Percentiles rank a stretch among this genome's conserved stretches.
These are phyloP conservation scores for Calonectria hongkongensis DNA, from an alignment of 2,329 filamentous ascomycete genomes.

Conservation along the genomic window DNA sequence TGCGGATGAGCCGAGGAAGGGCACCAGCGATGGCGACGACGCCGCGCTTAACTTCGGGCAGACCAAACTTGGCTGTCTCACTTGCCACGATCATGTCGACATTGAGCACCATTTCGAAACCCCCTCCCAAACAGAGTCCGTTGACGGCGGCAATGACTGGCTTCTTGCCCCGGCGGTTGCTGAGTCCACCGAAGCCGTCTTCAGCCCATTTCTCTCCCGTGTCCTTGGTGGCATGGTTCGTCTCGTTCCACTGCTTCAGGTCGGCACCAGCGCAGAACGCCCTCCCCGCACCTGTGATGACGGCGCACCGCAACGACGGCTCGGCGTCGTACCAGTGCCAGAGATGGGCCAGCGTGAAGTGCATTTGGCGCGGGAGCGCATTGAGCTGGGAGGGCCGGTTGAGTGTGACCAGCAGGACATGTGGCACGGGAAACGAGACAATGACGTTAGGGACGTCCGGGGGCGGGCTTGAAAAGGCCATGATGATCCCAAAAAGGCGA, in stretches of 20 bases:
- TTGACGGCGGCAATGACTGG: constrained; percentile 85
- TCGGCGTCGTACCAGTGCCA: constrained; percentile 79
- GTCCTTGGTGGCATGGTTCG: constrained; percentile 57
- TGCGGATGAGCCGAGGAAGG: constrained; percentile 78
- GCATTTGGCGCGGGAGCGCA: constrained; percentile 69
- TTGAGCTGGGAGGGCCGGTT: constrained; percentile 76
- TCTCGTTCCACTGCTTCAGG: constrained; percentile 76
- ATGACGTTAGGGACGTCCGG: constrained; percentile 64
- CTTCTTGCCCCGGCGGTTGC: constrained; percentile 80
- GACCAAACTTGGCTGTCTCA: constrained; percentile 73
- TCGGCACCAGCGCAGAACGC: constrained; percentile 82
- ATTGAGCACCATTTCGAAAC: constrained; percentile 84
- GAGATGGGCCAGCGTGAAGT: constrained; percentile 68
- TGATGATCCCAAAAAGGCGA: constrained; percentile 43
- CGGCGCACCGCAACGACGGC: constrained; percentile 74
- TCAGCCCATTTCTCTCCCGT: constrained; percentile 63
- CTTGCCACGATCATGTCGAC: constrained; percentile 81
- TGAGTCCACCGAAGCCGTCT: constrained; percentile 77
- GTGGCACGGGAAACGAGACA: constrained; percentile 70
- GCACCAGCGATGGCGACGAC: constrained; percentile 82
- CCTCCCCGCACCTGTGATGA: constrained; percentile 77
- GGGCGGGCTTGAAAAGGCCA: constrained; percentile 60
- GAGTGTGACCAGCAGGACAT: constrained; percentile 76
- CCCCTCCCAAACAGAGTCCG: constrained; percentile 82
- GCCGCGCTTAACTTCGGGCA: constrained; percentile 82